Evolutionary conservation across 2,329 filamentous ascomycete species (phyloP).

Genomic region (Curvularia sp.): DNA sequence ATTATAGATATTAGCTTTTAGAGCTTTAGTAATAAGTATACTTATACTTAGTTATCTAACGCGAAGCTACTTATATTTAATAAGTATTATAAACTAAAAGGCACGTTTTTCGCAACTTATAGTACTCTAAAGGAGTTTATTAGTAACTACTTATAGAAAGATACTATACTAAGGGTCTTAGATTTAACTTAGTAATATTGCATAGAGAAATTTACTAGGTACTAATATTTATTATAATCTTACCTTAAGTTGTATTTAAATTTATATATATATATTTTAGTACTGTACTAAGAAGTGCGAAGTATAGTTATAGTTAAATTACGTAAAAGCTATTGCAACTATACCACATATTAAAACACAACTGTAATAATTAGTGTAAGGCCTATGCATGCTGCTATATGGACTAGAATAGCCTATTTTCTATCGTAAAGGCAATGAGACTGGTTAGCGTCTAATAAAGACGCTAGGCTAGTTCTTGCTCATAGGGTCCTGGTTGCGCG

Average conservation of each 20-base stretch:
- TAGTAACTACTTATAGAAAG: not conserved
- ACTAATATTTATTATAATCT: no score
- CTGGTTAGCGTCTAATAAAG: no score
- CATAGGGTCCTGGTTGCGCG: no score
- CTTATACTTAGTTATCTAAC: conserved; percentile 15
- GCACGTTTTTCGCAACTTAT: conserved; percentile 9
- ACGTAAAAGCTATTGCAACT: no score
- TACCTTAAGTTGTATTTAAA: no score
- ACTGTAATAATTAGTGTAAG: not conserved
- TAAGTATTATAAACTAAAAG: conserved; percentile 12
- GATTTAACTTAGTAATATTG: not conserved
- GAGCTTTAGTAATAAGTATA: conserved; percentile 19
- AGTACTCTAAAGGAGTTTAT: conserved; percentile 1
- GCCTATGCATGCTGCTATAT: not conserved
- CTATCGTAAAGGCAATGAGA: not conserved
- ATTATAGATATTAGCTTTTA: conserved; percentile 20
- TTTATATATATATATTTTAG: no score
- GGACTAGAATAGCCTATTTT: not conserved
- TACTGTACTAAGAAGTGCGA: no score
- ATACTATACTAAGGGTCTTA: not conserved
- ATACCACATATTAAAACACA: not conserved
- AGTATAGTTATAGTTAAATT: not conserved
- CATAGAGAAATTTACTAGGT: no score
- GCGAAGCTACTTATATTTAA: conserved; percentile 21
- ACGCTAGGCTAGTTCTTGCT: no score